These are phyloP conservation scores for Vitis rupestris DNA, from an alignment of 164 flowering plant species.

Conservation along the genomic window DNA sequence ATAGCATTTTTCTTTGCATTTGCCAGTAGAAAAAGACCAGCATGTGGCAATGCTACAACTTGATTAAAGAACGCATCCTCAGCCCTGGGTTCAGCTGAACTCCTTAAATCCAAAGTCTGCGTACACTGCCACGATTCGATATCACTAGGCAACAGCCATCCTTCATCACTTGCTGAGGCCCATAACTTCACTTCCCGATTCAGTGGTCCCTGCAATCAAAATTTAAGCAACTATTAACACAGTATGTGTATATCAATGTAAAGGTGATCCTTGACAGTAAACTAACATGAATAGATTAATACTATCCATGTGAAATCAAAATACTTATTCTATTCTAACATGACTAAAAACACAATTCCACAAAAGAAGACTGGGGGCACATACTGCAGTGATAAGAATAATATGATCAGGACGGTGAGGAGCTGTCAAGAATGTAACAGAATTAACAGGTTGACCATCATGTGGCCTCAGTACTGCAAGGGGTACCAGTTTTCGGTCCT, in stretches of 20 bases:
- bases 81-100: constrained; percentile 51
- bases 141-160: constrained; percentile 87
- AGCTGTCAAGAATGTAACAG: constrained; percentile 70
- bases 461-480: constrained; percentile 72
- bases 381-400: constrained; percentile 77
- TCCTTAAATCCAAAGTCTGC: constrained; percentile 75
- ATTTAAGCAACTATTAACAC: background rate
- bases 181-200: constrained; percentile 80
- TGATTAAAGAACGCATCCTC: constrained; percentile 91
- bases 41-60: constrained; percentile 69
- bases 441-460: constrained; percentile 79
- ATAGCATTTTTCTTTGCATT: constrained; percentile 92
- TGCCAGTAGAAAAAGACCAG: constrained; percentile 71
- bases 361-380: constrained; percentile 1
- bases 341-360: background rate
- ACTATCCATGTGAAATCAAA: too few species aligned
- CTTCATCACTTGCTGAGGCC: constrained; percentile 80
- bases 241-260: too few species aligned
- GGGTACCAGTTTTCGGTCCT: constrained; percentile 73
- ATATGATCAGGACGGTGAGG: constrained; percentile 87
- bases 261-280: background rate
- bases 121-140: constrained; percentile 79
- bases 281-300: background rate
- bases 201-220: constrained; percentile 60
- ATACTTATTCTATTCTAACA: background rate